These are phyloP conservation scores for Xylaria sp. DNA, from an alignment of 2,329 filamentous ascomycete genomes.

Conservation along the genomic window DNA sequence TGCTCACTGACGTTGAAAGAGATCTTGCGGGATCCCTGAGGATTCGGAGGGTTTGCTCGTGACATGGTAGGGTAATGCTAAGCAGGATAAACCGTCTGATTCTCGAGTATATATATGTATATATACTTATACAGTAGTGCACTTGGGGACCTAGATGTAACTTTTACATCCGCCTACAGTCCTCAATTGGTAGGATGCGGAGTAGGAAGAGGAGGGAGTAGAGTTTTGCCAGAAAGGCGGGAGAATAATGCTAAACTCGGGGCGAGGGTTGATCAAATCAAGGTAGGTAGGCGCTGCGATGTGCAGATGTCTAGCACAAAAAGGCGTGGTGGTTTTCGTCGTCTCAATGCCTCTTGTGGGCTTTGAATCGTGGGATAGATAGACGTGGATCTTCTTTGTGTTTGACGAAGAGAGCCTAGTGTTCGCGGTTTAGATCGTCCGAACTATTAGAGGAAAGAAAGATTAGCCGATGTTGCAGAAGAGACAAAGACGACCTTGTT, in stretches of 20 bases:
- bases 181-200: slow-evolving; percentile 16
- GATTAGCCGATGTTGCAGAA: slow-evolving; percentile 42
- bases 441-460: slow-evolving; percentile 37
- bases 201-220: not conserved
- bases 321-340: slow-evolving; percentile 21
- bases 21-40: slow-evolving; percentile 84
- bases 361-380: slow-evolving; percentile 35
- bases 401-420: slow-evolving; percentile 42
- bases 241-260: slow-evolving; percentile 16
- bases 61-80: slow-evolving; percentile 58
- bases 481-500: slow-evolving; percentile 41
- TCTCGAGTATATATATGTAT: slow-evolving; percentile 1
- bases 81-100: slow-evolving; percentile 8
- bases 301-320: slow-evolving; percentile 16
- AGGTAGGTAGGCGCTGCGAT: not conserved
- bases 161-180: slow-evolving; percentile 21
- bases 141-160: slow-evolving; percentile 17
- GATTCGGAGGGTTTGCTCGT: slow-evolving; percentile 66
- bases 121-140: slow-evolving; percentile 15
- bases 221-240: slow-evolving; percentile 12
- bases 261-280: slow-evolving; percentile 1
- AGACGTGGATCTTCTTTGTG: slow-evolving; percentile 43
- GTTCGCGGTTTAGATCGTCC: slow-evolving; percentile 35
- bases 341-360: slow-evolving; percentile 17
- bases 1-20: slow-evolving; percentile 99